phyloP scores from a whole-genome alignment of 164 flowering plant species.

The Santalum album region DNA sequence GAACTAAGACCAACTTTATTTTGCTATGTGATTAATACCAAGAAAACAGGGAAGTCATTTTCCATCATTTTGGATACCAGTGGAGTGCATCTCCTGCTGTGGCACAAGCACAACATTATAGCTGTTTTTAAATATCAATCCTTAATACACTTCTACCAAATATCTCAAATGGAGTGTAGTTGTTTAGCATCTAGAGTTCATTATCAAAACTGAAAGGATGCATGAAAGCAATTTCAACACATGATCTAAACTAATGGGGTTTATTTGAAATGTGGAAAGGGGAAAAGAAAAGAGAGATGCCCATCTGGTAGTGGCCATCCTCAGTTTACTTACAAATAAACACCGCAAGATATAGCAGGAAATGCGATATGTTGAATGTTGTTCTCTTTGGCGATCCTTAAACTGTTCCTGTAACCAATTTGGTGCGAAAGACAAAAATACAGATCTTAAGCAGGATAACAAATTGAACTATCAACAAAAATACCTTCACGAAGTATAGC shows the following conservation, averaged over 20 bases:
- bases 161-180: too few species aligned
- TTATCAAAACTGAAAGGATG: too few species aligned
- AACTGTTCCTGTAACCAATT: constrained; percentile 52
- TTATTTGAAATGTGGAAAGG: too few species aligned
- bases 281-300: too few species aligned
- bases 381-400: constrained; percentile 69
- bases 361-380: constrained; percentile 77
- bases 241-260: too few species aligned
- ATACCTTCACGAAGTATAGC: not conserved
- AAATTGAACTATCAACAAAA: not conserved
- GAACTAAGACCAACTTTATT: too few species aligned
- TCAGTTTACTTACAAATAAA: constrained; percentile 43
- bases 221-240: too few species aligned
- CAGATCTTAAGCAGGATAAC: not conserved
- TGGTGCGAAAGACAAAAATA: not conserved
- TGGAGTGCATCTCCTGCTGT: not conserved
- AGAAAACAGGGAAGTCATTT: not conserved
- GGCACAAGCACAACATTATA: not conserved
- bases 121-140: too few species aligned
- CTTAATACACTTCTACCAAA: too few species aligned
- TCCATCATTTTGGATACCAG: not conserved
- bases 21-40: not conserved
- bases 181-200: too few species aligned
- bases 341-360: constrained; percentile 94
- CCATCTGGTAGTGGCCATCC: not conserved